Base-by-base conservation (phyloP, 139 green algal genomes). In the Coelastrella sp. region DNA sequence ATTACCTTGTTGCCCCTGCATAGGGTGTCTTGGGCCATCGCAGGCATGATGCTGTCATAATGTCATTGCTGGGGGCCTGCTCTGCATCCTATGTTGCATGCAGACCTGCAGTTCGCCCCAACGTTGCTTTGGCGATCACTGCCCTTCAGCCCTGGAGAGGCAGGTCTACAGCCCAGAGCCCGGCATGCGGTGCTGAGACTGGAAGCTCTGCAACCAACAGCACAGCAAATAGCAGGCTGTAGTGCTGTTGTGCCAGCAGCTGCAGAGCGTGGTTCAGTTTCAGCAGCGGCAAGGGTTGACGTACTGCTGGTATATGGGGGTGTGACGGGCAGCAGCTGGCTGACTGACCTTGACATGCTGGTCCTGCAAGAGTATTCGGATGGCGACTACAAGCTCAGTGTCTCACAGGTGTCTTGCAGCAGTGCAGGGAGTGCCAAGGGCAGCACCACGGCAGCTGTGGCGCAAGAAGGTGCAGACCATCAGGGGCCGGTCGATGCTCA, bases 241-340 rank as follows among this genome's bases (percentile, higher is more conserved):
- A n/a, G n/a, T n/a, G n/a, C n/a, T n/a, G 14, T 7, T 23, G 47
- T 10, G 13, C 4, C 76, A 92, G 73, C 84, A 83, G 61, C 74
- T 19, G 13, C 83, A 64, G 14, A 73, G 74, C 73, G 61, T 66
- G 56, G 20, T 74, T 6, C 22, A 74, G 56, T 65, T 68, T 7
- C 20, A 14, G 32, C 20, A 47, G 32, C 14, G 16, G 47, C 17
- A 32, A 56, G 17, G 10, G 76, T 68, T 4, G 87, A 76, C 22
- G 80, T 83, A 11, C 76, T 94, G 87, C 59, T 91, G 57, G 92
- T 94, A 79, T 93, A 90, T 79, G 92, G 92, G 0, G 92, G 92
- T 47, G 87, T 92, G 54, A 17, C 56, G 14, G 90, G 87, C 13
- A 65, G 89, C n/a, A 87, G 83, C 65, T 94, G 92, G 92, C 80